phyloP scores from a whole-genome alignment of 805 yeast species.

The Zygosaccharomyces bailii region DNA sequence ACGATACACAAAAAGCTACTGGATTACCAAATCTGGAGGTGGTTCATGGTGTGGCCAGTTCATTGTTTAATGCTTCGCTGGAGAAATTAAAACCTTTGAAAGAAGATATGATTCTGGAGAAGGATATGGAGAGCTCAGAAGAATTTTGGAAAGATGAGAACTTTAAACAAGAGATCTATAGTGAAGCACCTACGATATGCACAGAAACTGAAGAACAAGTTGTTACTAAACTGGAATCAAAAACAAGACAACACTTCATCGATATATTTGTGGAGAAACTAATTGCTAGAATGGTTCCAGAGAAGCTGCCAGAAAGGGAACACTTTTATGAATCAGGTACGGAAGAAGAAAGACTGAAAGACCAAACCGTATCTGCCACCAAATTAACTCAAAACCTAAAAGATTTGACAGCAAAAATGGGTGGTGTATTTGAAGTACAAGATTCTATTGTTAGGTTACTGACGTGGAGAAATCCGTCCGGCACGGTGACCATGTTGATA shows the following conservation, averaged over 20 bases:
- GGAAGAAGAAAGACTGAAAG: conserved; percentile 31
- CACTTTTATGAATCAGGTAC: conserved; percentile 27
- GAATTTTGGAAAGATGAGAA: conserved; percentile 27
- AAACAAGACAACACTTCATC: conserved; percentile 47
- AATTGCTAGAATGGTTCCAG: conserved; percentile 48
- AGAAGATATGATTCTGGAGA: conserved; percentile 11
- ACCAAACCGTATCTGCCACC: conserved; percentile 57
- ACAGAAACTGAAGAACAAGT: conserved; percentile 9
- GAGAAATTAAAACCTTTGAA: conserved; percentile 33
- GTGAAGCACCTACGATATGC: conserved; percentile 6
- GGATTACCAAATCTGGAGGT: conserved; percentile 26
- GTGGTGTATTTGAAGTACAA: conserved; percentile 56
- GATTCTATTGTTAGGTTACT: conserved; percentile 56
- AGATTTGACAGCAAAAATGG: conserved; percentile 52
- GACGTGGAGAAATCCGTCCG: conserved; percentile 73
- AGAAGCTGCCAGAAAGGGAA: conserved; percentile 47
- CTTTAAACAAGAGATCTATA: conserved; percentile 22
- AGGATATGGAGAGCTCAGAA: conserved; percentile 26
- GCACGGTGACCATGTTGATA: conserved; percentile 58
- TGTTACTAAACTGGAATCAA: conserved; percentile 15
- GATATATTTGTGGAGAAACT: conserved; percentile 56
- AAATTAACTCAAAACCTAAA: conserved; percentile 56
- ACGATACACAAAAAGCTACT: conserved; percentile 9
- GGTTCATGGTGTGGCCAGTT: conserved; percentile 42
- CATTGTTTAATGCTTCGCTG: conserved; percentile 44